Evolutionary conservation across 2,329 filamentous ascomycete genomes (phyloP).

Genomic region (Cercospora citrullina): DNA sequence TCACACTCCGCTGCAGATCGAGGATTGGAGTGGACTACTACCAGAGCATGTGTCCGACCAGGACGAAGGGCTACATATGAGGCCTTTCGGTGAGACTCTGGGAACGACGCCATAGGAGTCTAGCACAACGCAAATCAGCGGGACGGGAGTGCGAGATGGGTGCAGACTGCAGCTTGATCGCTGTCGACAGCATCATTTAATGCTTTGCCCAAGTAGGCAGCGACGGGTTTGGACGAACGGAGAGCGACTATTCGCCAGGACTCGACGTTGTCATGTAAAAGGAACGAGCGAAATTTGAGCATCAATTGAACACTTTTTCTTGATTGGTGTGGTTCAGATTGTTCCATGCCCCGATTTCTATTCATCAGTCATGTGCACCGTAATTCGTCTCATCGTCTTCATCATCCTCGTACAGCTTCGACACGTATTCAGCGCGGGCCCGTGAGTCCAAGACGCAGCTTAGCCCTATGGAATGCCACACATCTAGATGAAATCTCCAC

Average conservation of each 20-base stretch:
- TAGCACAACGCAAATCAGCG: not conserved
- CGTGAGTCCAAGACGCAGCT: not conserved
- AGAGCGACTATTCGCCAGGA: too few relatives aligned
- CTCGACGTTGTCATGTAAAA: not conserved
- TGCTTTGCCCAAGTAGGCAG: not conserved
- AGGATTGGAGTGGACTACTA: not conserved
- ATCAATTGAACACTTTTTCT: not conserved
- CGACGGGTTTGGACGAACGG: too few relatives aligned
- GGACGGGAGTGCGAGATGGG: not conserved
- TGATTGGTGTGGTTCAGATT: not conserved
- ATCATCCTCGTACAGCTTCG: not conserved
- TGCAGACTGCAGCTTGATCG: not conserved
- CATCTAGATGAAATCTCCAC: conserved; percentile 56
- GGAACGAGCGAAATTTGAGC: not conserved
- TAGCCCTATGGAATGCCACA: not conserved
- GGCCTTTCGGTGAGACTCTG: not conserved
- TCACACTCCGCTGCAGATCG: not conserved
- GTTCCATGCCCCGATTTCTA: not conserved
- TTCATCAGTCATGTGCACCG: not conserved
- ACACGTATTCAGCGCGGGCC: not conserved
- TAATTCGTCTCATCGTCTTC: not conserved
- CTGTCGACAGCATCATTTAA: not conserved
- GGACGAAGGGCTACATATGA: not conserved
- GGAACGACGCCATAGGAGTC: not conserved
- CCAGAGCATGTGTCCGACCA: not conserved